Conservation (phyloP, 1,284 basidiomycete genomes). For the Ustilago curta region DNA sequence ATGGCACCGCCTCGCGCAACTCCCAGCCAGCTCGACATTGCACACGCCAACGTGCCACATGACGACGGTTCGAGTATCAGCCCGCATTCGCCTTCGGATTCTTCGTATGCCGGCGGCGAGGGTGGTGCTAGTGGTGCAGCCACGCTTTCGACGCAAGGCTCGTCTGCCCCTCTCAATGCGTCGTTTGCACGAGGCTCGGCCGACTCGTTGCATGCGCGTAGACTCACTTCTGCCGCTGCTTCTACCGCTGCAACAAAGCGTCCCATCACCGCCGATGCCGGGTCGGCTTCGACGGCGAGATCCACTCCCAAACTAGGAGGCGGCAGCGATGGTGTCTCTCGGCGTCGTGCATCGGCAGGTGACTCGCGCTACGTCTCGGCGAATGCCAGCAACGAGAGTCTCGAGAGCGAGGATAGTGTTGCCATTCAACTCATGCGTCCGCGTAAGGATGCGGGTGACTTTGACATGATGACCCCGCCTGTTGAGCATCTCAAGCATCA, state of each 20-base stretch:
- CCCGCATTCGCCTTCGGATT: slow-evolving; percentile 30
- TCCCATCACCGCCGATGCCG: slow-evolving; percentile 23
- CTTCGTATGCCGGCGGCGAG: slow-evolving; percentile 13
- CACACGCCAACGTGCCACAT: slow-evolving; percentile 16
- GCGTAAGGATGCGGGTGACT: slow-evolving; percentile 53
- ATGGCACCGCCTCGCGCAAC: slow-evolving; percentile 23
- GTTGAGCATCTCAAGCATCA: slow-evolving; percentile 58
- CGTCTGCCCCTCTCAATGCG: slow-evolving; percentile 27
- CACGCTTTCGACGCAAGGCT: slow-evolving; percentile 22
- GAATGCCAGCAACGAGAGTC: slow-evolving; percentile 14
- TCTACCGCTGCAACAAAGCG: slow-evolving; percentile 1
- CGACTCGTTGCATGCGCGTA: slow-evolving; percentile 13
- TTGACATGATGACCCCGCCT: slow-evolving; percentile 59
- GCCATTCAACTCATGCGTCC: slow-evolving; percentile 40
- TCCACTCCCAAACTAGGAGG: background rate
- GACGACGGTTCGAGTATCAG: slow-evolving; percentile 22
- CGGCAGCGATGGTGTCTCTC: background rate
- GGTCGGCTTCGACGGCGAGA: background rate
- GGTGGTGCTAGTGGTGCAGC: too few species aligned
- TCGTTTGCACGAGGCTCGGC: slow-evolving; percentile 23
- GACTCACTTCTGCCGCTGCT: background rate
- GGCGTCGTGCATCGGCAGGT: slow-evolving; percentile 24
- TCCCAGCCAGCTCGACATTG: slow-evolving; percentile 32
- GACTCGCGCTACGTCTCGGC: slow-evolving; percentile 21
- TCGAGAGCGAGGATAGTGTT: slow-evolving; percentile 21